Base-by-base conservation (phyloP, 2,329 filamentous ascomycete genomes). In the Fusarium sacchari region DNA sequence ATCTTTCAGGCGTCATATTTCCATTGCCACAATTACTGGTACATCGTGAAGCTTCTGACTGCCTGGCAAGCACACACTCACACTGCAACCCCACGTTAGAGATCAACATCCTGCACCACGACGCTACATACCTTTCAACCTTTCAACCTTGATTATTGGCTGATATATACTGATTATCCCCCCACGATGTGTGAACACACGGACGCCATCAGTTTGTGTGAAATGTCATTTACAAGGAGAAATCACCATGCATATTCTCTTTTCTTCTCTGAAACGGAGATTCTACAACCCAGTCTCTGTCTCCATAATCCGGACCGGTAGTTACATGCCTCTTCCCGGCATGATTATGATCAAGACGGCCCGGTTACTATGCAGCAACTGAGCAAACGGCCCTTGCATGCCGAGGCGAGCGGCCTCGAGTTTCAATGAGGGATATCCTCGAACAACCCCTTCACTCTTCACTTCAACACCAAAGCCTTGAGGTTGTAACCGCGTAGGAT, bases 221-320 rank as follows among this genome's bases (percentile, higher is more conserved):
- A 43, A 30, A 22, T 28, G 5, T 24, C 40, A n/a, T 28, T 40
- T 37, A 13, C n/a, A 28, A 22, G 32, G 20, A 40, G 30, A 39
- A 60, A 30, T 28, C 22, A 36, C 44, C 26, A 36, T 47, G 15
- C 20, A 36, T n/a, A 10, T 47, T 17, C n/a, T 26, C 17, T 52
- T 15, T 36, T 20, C 24, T 17, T n/a, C 26, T 60, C 52, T 20
- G 24, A 47, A 46, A 30, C 37, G 30, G 26, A 18, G 26, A 5
- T 56, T 30, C 40, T 52, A 26, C 56, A 49, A 34, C 36, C 49
- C 58, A 61, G 37, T 42, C n/a, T 58, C 59, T 61, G 28, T 63
- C 55, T 64, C 55, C 64, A 57, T 58, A 52, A 58, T 37, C 64
- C 58, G 68, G 68, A 28, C 60, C 68, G 60, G 58, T 26, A 60